Conservation (phyloP, 352 stramenopile genomes). For the Phytophthora pluvialis region DNA sequence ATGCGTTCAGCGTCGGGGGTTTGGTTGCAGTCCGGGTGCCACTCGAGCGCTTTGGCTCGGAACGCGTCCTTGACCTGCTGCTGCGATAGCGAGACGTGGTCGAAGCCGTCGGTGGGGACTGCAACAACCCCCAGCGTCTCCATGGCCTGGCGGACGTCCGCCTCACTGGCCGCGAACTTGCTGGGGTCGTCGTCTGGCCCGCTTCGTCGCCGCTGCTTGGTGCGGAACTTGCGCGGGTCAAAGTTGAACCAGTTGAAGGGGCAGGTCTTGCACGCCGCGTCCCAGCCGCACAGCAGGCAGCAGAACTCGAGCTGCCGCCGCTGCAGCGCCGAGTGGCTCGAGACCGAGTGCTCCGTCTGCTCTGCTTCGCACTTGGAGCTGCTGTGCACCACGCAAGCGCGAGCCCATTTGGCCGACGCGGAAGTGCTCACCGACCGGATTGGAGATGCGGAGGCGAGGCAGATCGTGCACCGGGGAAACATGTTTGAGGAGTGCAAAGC, state of each 20-base stretch:
- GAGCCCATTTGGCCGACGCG: slow-evolving; percentile 4
- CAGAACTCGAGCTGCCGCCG: slow-evolving; percentile 74
- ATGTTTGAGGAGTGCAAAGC: slow-evolving; percentile 6
- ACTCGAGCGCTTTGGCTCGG: slow-evolving; percentile 81
- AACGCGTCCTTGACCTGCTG: slow-evolving; percentile 62
- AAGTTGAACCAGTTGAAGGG: slow-evolving; percentile 77
- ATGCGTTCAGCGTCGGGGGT: slow-evolving; percentile 70
- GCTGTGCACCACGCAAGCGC: slow-evolving; percentile 7
- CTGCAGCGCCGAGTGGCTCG: slow-evolving; percentile 40
- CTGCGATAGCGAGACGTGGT: slow-evolving; percentile 19
- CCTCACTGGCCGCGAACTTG: slow-evolving; percentile 8
- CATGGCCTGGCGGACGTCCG: slow-evolving; percentile 31
- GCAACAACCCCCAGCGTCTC: slow-evolving; percentile 31
- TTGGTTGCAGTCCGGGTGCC: slow-evolving; percentile 93
- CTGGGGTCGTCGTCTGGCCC: slow-evolving; percentile 8
- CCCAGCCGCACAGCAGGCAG: slow-evolving; percentile 71
- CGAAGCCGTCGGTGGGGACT: background rate
- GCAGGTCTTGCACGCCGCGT: slow-evolving; percentile 63
- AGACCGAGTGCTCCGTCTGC: slow-evolving; percentile 19
- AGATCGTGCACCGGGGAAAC: slow-evolving; percentile 14
- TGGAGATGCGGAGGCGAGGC: background rate
- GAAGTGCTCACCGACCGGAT: slow-evolving; percentile 5
- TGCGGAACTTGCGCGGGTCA: slow-evolving; percentile 50
- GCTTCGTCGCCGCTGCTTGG: slow-evolving; percentile 9
- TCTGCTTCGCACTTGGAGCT: background rate